Base-by-base conservation (phyloP, 495 filamentous ascomycete species). In the Patellaria atrata region DNA sequence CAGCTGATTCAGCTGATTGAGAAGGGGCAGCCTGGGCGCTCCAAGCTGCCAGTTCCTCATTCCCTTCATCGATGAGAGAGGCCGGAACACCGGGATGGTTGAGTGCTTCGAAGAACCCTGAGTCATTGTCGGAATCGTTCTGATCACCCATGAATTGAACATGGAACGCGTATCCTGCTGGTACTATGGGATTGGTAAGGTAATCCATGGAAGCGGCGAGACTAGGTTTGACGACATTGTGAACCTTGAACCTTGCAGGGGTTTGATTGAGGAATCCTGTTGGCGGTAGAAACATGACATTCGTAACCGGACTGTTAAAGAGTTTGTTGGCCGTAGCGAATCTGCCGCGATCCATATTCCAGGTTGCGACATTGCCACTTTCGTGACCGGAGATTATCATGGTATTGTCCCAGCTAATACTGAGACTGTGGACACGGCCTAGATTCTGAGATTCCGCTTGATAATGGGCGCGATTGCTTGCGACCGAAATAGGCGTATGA, bases 371-470 rank as follows among this genome's bases (percentile, higher is more conserved):
- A 48, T 79, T 77, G 22, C 85, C 85, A 45, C 65, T 76, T 14
- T 70, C 60, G 44, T 94, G 85, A n/a, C 82, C 85, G 1, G 84
- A 80, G 15, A 91, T 54, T 10, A 94, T 53, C 14, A 61, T 70
- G 17, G 75, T 83, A n/a, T 82, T 77, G 54, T 93, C 85, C 51
- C 86, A 86, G 44, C 69, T 82, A 22, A 89, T 51, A 12, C 60
- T 62, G 27, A 91, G 38, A 38, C 75, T 77, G 14, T 72, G 68
- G 5, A 63, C 66, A 17, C 69, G 56, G 13, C 78, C 80, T 9
- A 64, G 61, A 20, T 79, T 70, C 10, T 68, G 59, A 13, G 68
- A 67, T 3, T 70, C 62, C 5, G 69, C 65, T 17, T 64, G 62
- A 61, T 82, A 87, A 29, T 71, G 67, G 21, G 39, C 24, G 14